A percentile compares a stretch with the other conserved stretches of the same genome.
These are phyloP conservation scores for Paraurostyla sp. DNA, from an alignment of 73 alveolate genomes.

Conservation along the genomic window DNA sequence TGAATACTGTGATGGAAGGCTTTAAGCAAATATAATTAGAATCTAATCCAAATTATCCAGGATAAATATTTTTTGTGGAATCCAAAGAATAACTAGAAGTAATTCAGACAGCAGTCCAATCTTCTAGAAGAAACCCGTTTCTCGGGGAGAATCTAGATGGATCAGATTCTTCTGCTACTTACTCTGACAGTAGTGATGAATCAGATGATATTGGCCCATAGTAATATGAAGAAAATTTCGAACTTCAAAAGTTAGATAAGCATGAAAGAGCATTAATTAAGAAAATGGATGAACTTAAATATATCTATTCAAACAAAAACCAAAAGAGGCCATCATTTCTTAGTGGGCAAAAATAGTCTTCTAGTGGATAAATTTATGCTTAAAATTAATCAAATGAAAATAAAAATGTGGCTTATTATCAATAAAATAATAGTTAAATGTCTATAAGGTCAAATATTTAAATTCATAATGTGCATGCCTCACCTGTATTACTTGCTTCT, in stretches of 20 bases:
- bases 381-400: no score
- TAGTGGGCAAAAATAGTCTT: no score
- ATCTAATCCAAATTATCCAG: slow-evolving; percentile 54
- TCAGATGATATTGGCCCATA: slow-evolving; percentile 1
- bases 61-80: slow-evolving; percentile 47
- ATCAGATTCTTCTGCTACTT: background rate
- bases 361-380: no score
- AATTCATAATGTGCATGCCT: no score
- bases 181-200: background rate
- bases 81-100: background rate
- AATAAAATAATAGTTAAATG: no score
- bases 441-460: no score
- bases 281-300: background rate
- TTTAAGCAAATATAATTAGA: background rate
- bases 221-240: background rate
- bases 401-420: no score
- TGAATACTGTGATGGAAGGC: background rate
- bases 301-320: background rate
- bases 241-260: background rate
- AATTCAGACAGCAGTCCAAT: background rate
- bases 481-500: no score
- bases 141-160: background rate
- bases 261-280: background rate
- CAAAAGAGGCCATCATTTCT: background rate
- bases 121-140: no score